phyloP scores from a whole-genome alignment of 225 moss, liverwort and hornwort genomes.

The Antitrichia curtipendula region DNA sequence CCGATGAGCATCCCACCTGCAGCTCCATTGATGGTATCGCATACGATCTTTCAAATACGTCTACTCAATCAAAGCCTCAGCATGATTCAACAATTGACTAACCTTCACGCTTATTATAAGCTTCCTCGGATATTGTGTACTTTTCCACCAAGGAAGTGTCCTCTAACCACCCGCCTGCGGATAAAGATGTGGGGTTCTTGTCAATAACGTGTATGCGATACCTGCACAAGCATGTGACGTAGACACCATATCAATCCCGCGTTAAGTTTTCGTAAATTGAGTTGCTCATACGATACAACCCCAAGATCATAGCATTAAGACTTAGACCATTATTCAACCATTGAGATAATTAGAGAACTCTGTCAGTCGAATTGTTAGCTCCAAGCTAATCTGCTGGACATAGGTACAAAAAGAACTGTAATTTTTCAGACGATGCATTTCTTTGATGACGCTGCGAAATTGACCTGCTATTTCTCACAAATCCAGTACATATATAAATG shows the following conservation, averaged over 20 bases:
- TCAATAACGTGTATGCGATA: constrained; percentile 83
- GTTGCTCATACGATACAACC: background rate
- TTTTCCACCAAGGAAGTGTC: constrained; percentile 93
- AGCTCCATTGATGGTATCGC: background rate
- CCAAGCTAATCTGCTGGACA: background rate
- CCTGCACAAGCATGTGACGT: constrained; percentile 20
- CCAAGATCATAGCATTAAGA: background rate
- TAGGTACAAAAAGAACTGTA: background rate
- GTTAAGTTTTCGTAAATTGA: background rate
- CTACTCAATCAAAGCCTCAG: background rate
- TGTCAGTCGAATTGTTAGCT: background rate
- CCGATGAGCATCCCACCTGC: background rate
- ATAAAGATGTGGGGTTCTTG: constrained; percentile 74
- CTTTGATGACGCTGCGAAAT: background rate
- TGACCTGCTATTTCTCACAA: background rate
- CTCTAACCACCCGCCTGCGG: constrained; percentile 95
- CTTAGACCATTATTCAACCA: background rate
- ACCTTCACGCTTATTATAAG: constrained; percentile 91
- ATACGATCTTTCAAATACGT: background rate
- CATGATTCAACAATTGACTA: background rate
- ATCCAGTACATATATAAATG: background rate
- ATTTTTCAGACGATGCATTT: background rate
- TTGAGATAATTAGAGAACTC: background rate
- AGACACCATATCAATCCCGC: background rate
- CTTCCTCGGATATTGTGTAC: constrained; percentile 77